Percentiles rank a stretch among this genome's conserved stretches.
phyloP scores from a whole-genome alignment of 2,329 filamentous ascomycete species.

The Ceratocystis lukuohia region DNA sequence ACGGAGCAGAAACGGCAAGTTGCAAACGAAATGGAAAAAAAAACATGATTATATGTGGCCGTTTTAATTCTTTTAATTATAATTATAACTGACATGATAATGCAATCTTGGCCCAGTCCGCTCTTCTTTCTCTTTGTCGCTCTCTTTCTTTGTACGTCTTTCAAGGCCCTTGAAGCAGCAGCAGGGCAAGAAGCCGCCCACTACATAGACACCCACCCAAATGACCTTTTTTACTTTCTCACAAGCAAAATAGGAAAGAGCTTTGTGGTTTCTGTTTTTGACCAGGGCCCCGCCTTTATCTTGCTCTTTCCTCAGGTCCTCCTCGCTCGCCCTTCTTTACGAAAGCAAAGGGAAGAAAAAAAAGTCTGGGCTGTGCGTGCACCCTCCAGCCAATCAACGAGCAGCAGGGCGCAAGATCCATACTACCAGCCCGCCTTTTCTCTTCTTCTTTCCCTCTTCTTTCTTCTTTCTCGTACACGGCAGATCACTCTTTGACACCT shows the following conservation, averaged over 20 bases:
- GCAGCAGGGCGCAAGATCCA: neutral
- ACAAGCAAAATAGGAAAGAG: neutral
- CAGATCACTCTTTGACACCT: conserved; percentile 3
- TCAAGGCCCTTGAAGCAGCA: no score
- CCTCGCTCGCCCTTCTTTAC: neutral
- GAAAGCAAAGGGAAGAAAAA: neutral
- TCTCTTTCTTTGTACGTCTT: no score
- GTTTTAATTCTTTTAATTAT: no score
- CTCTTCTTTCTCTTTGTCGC: neutral
- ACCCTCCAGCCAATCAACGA: neutral
- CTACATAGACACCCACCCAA: neutral
- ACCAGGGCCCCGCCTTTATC: neutral
- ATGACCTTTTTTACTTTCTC: no score
- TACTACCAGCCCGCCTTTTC: conserved; percentile 4
- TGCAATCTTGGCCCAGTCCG: neutral
- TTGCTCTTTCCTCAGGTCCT: neutral
- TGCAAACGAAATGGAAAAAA: no score
- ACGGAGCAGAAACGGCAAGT: neutral
- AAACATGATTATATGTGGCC: no score
- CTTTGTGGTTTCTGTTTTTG: neutral
- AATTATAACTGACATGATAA: neutral
- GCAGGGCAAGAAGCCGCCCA: no score
- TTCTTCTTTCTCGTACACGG: neutral
- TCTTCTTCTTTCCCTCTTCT: neutral
- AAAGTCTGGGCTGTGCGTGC: neutral